Base-by-base conservation (phyloP, 257 asterid species). In the Salvia miltiorrhiza region DNA sequence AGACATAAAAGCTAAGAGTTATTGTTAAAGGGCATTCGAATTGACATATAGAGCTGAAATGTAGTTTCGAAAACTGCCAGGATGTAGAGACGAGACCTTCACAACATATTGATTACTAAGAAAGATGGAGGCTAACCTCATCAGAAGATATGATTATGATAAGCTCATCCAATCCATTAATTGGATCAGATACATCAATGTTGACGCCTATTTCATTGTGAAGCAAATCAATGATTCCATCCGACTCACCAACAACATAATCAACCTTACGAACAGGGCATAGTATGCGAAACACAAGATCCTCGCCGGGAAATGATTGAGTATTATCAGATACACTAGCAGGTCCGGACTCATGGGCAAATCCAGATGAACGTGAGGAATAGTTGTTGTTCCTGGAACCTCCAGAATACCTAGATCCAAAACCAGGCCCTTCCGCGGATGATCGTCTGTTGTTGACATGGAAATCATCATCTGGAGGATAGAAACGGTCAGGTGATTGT, bases 221-320 rank as follows among this genome's bases (percentile, higher is more conserved):
- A 58, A 93, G 97, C 84, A 93, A 70, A 41, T 93, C 92, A 44
- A 93, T 76, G 61, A 90, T 84, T 67, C 99, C 97, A 72, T 84
- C 88, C 1, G 86, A 63, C 64, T 87, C 99, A 35, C 95, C 96
- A 82, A 85, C 78, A 78, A 90, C 81, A 70, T 69, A 49, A 58
- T 83, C 87, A 56, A 93, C 69, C 89, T 88, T 90, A 65, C 83
- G 89, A 48, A 77, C 76, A 39, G 96, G 96, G 82, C 97, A 90
- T 23, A 93, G 88, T 71, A 93, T 90, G 71, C 97, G 93, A 65
- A 93, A 93, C 50, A 90, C 86, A 41, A 93, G 83, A 39, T 83
- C 94, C 63, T 93, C 97, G 19, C 78, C 77, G 54, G 81, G 55
- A 77, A 77, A 88, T 7, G 76, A 65, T 49, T 76, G 89, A 56